Evolutionary conservation across 2,329 filamentous ascomycete genomes (phyloP).

Genomic region (Didymella exigua): DNA sequence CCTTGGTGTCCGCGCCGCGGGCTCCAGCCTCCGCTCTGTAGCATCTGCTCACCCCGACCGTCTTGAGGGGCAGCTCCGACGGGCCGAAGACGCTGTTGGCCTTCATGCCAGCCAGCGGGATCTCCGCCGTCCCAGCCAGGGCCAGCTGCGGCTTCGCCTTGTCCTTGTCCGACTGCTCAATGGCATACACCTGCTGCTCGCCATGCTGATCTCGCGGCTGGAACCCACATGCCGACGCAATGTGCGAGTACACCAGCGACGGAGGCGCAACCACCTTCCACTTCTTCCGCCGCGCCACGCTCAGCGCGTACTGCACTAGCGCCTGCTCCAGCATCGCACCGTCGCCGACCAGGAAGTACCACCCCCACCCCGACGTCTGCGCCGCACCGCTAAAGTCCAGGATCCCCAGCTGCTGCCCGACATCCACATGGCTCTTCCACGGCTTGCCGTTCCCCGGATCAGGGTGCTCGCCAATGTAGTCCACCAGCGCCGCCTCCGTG

Average conservation of each 20-base stretch:
- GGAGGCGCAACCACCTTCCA: conserved; percentile 86
- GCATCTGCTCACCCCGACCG: conserved; percentile 86
- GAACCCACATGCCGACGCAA: conserved; percentile 90
- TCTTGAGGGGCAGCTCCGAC: conserved; percentile 72
- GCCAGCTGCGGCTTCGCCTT: conserved; percentile 68
- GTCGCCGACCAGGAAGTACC: conserved; percentile 95
- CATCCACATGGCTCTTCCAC: conserved; percentile 80
- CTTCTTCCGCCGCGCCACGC: conserved; percentile 71
- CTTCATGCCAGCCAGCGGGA: conserved; percentile 89
- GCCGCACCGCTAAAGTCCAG: conserved; percentile 85
- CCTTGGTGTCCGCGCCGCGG: conserved; percentile 87
- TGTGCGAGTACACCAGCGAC: conserved; percentile 88
- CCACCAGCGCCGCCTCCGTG: conserved; percentile 67
- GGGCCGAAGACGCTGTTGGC: conserved; percentile 72
- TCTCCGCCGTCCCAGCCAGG: conserved; percentile 90
- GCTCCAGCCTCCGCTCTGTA: conserved; percentile 95
- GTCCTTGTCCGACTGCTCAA: conserved; percentile 71
- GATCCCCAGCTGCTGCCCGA: conserved; percentile 84
- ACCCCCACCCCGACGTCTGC: conserved; percentile 90
- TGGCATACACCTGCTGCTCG: conserved; percentile 88
- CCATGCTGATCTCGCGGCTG: conserved; percentile 88
- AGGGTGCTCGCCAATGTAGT: conserved; percentile 78
- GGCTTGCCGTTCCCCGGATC: conserved; percentile 49
- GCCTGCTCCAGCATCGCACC: conserved; percentile 94
- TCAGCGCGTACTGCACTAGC: conserved; percentile 82